phyloP scores from a whole-genome alignment of 345 rosid genomes.

The Eucalyptus rudis region DNA sequence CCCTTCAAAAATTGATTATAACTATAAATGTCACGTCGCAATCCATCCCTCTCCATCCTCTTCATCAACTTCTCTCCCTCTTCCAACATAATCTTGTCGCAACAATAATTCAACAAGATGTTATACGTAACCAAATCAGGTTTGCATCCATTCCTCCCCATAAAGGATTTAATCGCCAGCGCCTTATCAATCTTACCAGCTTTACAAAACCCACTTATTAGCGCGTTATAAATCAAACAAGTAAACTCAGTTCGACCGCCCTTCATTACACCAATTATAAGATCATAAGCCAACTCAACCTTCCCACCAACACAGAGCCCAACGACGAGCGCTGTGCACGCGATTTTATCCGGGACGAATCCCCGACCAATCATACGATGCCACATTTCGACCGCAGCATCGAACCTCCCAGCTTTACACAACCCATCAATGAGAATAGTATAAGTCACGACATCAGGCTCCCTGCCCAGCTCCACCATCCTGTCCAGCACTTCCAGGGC shows the following conservation, averaged over 20 bases:
- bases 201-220: constrained; percentile 78
- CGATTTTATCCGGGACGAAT: constrained; percentile 46
- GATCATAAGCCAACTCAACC: constrained; percentile 86
- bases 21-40: constrained; percentile 69
- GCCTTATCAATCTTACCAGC: constrained; percentile 74
- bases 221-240: constrained; percentile 51
- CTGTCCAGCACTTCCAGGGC: constrained; percentile 52
- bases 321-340: constrained; percentile 47
- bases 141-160: constrained; percentile 52
- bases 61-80: constrained; percentile 48
- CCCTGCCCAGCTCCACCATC: constrained; percentile 51
- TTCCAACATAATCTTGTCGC: constrained; percentile 46
- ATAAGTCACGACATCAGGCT: constrained; percentile 79
- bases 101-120: constrained; percentile 60
- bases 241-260: constrained; percentile 38
- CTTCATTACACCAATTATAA: constrained; percentile 53
- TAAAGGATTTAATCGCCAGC: constrained; percentile 48
- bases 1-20: constrained; percentile 79
- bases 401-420: constrained; percentile 42
- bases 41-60: constrained; percentile 63
- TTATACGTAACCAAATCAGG: constrained; percentile 83
- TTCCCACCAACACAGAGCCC: constrained; percentile 63
- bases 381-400: constrained; percentile 55
- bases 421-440: constrained; percentile 63
- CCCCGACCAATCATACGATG: constrained; percentile 51